Base-by-base conservation (phyloP, 345 rosid genomes). In the Corchorus capsularis region DNA sequence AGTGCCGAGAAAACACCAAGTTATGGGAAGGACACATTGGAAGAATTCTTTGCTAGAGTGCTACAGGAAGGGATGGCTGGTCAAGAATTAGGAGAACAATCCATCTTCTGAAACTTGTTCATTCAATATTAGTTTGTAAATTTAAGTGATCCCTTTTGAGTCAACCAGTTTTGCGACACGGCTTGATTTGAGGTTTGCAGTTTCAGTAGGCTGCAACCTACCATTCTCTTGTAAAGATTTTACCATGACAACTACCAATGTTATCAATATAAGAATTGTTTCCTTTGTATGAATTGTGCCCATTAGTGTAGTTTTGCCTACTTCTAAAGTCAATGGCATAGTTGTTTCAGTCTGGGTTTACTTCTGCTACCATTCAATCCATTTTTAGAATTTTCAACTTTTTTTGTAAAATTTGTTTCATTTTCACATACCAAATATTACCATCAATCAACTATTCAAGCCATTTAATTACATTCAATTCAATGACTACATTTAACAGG, bases 21-120 rank as follows among this genome's bases (percentile, higher is more conserved):
- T 65, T 95, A 95, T 49, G 99, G 99, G 39, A 87, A 81, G 68
- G 97, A 95, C 60, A 93, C 96, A 0, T 79, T 95, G 83, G 99
- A 95, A 72, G 97, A 89, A 3, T 93, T 95, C 82, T 95, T 93
- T 64, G 85, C 80, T 13, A 89, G 83, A 75, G 99, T 92, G 61
- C 79, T 92, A 9, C 89, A 83, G 75, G 99, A 95, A 71, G 99
- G 98, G 20, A 93, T 93, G 98, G 88, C 87, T 12, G 98, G 98
- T 82, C 98, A 93, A 77, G 98, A 94, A 80, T 84, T 94, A 63
- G 98, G 99, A 13, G 98, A 95, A 74, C 99, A 95, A 63, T 78
- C 93, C 56, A 88, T 91, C 80, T 82, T 94, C 80, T 94, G 82
- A 87, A 62, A 16, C 8, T 17, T 75, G 6, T 45, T 39, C 73